phyloP scores from a whole-genome alignment of 148 eudicot genomes.

The Bassia scoparia region DNA sequence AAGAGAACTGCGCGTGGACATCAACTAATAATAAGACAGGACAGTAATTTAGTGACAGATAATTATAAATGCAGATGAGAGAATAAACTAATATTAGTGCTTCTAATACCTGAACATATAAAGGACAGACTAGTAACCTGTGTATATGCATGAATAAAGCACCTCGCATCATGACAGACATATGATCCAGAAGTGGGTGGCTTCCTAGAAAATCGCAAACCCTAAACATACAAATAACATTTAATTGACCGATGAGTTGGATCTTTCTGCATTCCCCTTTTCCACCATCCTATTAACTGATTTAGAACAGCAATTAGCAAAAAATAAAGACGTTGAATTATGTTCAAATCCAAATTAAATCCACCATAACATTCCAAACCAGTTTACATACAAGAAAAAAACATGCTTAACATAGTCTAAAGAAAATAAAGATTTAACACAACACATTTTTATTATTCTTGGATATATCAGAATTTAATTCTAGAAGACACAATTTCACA shows the following conservation, averaged over 20 bases:
- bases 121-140: constrained; percentile 47
- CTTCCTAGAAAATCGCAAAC: constrained; percentile 23
- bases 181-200: constrained; percentile 23
- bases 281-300: constrained; percentile 66
- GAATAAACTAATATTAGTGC: not conserved
- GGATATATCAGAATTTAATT: not conserved
- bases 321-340: not conserved
- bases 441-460: too few species aligned
- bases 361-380: not conserved
- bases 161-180: constrained; percentile 41
- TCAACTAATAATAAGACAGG: not conserved
- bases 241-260: constrained; percentile 34
- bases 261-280: constrained; percentile 38
- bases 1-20: constrained; percentile 55
- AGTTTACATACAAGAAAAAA: too few species aligned
- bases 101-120: constrained; percentile 43
- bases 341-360: not conserved
- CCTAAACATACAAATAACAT: constrained; percentile 52
- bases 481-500: not conserved
- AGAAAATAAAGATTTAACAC: not conserved
- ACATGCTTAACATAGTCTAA: not conserved
- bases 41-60: not conserved
- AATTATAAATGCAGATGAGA: too few species aligned
- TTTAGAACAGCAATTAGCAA: not conserved
- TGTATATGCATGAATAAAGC: constrained; percentile 67